These are phyloP conservation scores for Cyberlindnera subsufficiens DNA, from an alignment of 805 yeast genomes.

Conservation along the genomic window DNA sequence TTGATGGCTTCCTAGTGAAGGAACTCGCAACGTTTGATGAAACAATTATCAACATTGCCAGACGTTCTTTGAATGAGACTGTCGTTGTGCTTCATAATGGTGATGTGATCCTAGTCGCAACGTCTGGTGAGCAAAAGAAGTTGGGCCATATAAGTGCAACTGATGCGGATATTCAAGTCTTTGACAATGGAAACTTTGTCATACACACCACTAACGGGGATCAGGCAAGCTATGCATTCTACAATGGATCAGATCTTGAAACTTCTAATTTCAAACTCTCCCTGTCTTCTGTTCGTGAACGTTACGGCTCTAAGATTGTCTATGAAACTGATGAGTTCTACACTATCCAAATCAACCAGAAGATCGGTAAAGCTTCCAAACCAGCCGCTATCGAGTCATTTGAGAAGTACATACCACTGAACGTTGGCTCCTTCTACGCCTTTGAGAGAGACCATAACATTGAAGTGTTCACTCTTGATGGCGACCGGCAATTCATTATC, in stretches of 20 bases:
- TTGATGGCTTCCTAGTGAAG: conserved; percentile 10
- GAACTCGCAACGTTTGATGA: conserved; percentile 9
- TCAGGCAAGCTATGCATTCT: conserved; percentile 9
- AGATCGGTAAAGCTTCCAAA: conserved; percentile 8
- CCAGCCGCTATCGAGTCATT: conserved; percentile 4
- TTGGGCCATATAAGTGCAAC: conserved; percentile 6
- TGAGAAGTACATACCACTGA: conserved; percentile 13
- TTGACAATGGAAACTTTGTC: conserved; percentile 16
- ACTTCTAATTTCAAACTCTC: conserved; percentile 7
- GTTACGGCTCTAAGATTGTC: conserved; percentile 21
- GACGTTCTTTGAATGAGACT: neutral
- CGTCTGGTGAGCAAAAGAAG: conserved; percentile 1
- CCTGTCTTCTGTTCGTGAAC: conserved; percentile 15
- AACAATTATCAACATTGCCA: conserved; percentile 4
- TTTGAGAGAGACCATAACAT: conserved; percentile 17
- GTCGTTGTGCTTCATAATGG: conserved; percentile 13
- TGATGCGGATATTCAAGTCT: conserved; percentile 3
- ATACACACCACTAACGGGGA: conserved; percentile 4
- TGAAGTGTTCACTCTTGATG: conserved; percentile 12
- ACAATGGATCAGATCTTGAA: conserved; percentile 8
- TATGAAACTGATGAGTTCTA: conserved; percentile 5
- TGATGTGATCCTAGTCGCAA: conserved; percentile 2
- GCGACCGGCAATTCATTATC: conserved; percentile 13
- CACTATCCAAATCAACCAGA: conserved; percentile 8
- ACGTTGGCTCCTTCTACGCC: conserved; percentile 15